phyloP scores from a whole-genome alignment of 2,329 filamentous ascomycete species.

The Tolypocladium endophyticum region DNA sequence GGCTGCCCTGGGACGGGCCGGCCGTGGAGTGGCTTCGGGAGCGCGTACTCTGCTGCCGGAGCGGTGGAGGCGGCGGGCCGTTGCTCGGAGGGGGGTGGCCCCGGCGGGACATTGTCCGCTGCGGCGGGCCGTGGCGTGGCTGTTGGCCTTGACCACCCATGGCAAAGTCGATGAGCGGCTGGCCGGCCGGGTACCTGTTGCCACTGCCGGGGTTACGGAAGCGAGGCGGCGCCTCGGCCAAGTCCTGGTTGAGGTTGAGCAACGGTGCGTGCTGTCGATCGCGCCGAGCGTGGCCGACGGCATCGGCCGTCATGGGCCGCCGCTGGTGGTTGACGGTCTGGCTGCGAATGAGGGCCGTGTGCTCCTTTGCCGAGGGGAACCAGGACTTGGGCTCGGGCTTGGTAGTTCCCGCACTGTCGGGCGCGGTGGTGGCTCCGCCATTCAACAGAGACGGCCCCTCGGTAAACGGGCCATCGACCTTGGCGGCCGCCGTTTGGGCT shows the following conservation, averaged over 20 bases:
- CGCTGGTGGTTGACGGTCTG: conserved; percentile 11
- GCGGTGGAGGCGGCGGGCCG: background rate
- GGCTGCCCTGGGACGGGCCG: conserved; percentile 4
- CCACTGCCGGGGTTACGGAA: conserved; percentile 39
- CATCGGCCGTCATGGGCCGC: conserved; percentile 16
- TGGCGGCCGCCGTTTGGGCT: conserved; percentile 24
- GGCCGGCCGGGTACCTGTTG: conserved; percentile 24
- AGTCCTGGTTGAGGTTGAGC: conserved; percentile 52
- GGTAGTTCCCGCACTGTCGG: conserved; percentile 10
- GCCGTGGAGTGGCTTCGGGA: conserved; percentile 15
- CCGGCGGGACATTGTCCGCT: conserved; percentile 4
- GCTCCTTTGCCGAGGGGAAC: conserved; percentile 26
- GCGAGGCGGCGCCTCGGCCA: conserved; percentile 48
- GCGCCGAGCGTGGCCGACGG: conserved; percentile 7
- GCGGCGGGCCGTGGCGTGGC: conserved; percentile 1
- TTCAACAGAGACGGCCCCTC: conserved; percentile 48
- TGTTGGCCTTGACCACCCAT: conserved; percentile 14
- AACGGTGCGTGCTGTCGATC: conserved; percentile 44
- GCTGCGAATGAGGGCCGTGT: conserved; percentile 22
- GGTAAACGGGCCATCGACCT: conserved; percentile 33
- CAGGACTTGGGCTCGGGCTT: conserved; percentile 17
- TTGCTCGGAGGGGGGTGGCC: conserved; percentile 1
- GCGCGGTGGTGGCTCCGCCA: conserved; percentile 14
- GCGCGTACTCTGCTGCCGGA: background rate
- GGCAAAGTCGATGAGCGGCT: conserved; percentile 37